phyloP scores from a whole-genome alignment of 768 basidiomycete species.

The Strobilomyces echinocephalus region DNA sequence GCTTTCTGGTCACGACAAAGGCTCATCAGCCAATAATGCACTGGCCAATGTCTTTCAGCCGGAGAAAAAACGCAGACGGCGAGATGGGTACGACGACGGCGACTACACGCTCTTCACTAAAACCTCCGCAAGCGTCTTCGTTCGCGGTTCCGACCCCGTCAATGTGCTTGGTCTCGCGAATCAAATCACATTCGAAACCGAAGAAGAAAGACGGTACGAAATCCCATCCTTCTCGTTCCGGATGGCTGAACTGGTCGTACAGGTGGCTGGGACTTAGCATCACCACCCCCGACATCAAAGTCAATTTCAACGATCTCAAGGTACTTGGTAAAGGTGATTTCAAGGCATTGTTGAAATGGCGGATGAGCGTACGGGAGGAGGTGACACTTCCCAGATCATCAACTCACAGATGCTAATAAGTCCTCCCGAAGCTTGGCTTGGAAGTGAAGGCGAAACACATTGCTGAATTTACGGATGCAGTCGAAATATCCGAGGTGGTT shows the following conservation, averaged over 20 bases:
- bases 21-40: slow-evolving; percentile 57
- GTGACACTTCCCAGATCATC: slow-evolving; percentile 33
- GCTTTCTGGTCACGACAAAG: slow-evolving; percentile 43
- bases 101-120: slow-evolving; percentile 87
- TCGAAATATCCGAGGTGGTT: slow-evolving; percentile 59
- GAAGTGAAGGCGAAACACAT: slow-evolving; percentile 73
- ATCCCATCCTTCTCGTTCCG: slow-evolving; percentile 2
- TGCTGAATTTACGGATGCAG: slow-evolving; percentile 71
- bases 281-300: slow-evolving; percentile 75
- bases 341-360: slow-evolving; percentile 89
- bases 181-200: slow-evolving; percentile 69
- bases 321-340: slow-evolving; percentile 98
- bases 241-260: slow-evolving; percentile 2
- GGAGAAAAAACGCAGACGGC: slow-evolving; percentile 88
- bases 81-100: slow-evolving; percentile 94
- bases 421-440: slow-evolving; percentile 60
- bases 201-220: slow-evolving; percentile 78
- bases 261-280: slow-evolving; percentile 72
- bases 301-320: slow-evolving; percentile 88
- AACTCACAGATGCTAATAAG: slow-evolving; percentile 2
- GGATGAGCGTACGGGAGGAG: slow-evolving; percentile 82
- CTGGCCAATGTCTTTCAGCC: slow-evolving; percentile 95
- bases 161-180: slow-evolving; percentile 73
- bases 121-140: slow-evolving; percentile 63
- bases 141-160: slow-evolving; percentile 68